phyloP scores from a whole-genome alignment of 2,329 filamentous ascomycete genomes.

The Zasmidium citrigriseum region DNA sequence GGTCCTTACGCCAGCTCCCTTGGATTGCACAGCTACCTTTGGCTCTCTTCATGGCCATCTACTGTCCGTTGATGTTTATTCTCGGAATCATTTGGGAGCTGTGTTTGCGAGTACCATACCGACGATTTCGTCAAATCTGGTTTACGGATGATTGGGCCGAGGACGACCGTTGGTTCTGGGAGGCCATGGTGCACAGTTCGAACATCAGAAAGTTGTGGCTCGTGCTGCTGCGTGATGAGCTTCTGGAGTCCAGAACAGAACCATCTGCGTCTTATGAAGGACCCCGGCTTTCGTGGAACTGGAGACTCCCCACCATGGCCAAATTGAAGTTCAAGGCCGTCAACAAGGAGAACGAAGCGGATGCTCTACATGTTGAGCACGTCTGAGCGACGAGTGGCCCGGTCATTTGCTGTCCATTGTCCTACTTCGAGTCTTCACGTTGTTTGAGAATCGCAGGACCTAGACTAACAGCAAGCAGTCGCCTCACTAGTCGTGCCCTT shows the following conservation, averaged over 20 bases:
- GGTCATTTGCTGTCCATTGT: not conserved
- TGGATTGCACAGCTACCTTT: conserved; percentile 9
- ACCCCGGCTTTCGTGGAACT: not conserved
- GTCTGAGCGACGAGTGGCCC: no score
- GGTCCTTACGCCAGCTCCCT: conserved; percentile 9
- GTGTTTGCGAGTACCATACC: conserved; percentile 16
- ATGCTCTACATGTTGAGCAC: not conserved
- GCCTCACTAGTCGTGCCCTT: conserved; percentile 77
- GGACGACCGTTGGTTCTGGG: not conserved
- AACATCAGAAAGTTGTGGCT: conserved; percentile 4
- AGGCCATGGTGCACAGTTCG: conserved; percentile 3
- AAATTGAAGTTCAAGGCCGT: not conserved
- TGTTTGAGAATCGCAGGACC: not conserved
- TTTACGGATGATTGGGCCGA: no score
- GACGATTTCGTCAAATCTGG: conserved; percentile 7
- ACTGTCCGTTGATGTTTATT: conserved; percentile 12
- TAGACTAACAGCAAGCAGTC: conserved; percentile 48
- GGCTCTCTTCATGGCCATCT: conserved; percentile 16
- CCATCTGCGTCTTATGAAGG: not conserved
- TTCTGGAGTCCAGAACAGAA: not conserved
- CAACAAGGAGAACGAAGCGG: not conserved
- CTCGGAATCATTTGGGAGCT: conserved; percentile 15
- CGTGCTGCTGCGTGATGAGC: conserved; percentile 1
- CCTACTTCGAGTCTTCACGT: not conserved
- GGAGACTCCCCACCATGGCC: not conserved